These are phyloP conservation scores for Phaffomyces antillensis DNA, from an alignment of 805 yeast species.

Conservation along the genomic window DNA sequence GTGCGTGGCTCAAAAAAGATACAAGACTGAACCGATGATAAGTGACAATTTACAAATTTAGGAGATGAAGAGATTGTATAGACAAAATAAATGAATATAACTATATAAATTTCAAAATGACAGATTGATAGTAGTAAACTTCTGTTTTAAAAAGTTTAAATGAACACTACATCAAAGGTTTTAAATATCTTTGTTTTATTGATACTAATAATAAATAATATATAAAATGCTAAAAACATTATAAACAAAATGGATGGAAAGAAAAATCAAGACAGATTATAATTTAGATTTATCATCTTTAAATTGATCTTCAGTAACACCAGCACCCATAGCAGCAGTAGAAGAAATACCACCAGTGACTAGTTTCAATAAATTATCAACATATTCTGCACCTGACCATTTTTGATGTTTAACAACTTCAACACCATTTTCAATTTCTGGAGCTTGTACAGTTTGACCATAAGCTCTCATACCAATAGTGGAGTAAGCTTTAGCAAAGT, in stretches of 20 bases:
- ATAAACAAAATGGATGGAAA: neutral
- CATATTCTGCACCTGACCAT: slow-evolving; percentile 98
- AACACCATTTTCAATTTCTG: slow-evolving; percentile 81
- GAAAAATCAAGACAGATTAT: neutral
- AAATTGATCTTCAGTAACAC: slow-evolving; percentile 97
- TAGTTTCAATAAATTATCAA: slow-evolving; percentile 81
- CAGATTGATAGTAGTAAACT: neutral
- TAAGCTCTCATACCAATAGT: slow-evolving; percentile 92
- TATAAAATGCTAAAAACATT: neutral
- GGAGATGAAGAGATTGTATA: too few relatives aligned
- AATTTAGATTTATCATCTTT: slow-evolving; percentile 29
- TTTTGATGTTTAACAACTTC: slow-evolving; percentile 97
- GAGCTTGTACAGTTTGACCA: slow-evolving; percentile 79
- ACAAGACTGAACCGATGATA: too few relatives aligned
- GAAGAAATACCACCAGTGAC: slow-evolving; percentile 92
- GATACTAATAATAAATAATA: too few relatives aligned
- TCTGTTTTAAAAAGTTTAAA: neutral
- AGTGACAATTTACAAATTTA: too few relatives aligned
- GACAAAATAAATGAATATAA: too few relatives aligned
- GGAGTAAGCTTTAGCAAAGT: slow-evolving; percentile 72
- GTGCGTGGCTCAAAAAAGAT: too few relatives aligned
- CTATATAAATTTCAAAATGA: too few relatives aligned
- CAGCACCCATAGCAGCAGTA: slow-evolving; percentile 97
- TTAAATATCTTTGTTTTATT: too few relatives aligned
- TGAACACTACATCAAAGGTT: too few relatives aligned